phyloP scores from a whole-genome alignment of 2,329 filamentous ascomycete genomes.

The Dactylella cylindrospora region DNA sequence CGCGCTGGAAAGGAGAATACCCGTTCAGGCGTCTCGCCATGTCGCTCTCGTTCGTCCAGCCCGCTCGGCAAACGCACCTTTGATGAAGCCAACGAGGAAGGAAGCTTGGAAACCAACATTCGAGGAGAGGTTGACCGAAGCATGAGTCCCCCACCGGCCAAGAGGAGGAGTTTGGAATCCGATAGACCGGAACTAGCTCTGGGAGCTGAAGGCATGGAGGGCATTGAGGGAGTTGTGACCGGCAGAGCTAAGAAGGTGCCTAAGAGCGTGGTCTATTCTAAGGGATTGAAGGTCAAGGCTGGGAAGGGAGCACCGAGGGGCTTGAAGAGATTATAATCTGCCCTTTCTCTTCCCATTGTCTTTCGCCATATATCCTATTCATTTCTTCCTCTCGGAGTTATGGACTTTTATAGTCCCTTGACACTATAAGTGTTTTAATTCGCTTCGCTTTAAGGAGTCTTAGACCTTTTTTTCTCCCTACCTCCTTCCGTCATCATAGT shows the following conservation, averaged over 20 bases:
- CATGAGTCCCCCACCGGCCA: constrained; percentile 36
- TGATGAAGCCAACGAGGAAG: constrained; percentile 41
- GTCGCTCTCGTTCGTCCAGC: constrained; percentile 40
- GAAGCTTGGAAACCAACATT: constrained; percentile 36
- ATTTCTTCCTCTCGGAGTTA: constrained; percentile 7
- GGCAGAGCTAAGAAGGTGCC: constrained; percentile 31
- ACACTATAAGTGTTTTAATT: background rate
- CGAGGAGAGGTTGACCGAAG: constrained; percentile 34
- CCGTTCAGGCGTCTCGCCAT: constrained; percentile 4
- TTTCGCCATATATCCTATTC: constrained; percentile 1
- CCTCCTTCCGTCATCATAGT: constrained; percentile 8
- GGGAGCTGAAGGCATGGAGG: too few species aligned
- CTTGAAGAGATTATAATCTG: constrained; percentile 27
- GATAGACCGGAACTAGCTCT: constrained; percentile 30
- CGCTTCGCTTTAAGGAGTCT: too few species aligned
- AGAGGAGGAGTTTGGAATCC: constrained; percentile 27
- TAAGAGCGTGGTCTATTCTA: constrained; percentile 32
- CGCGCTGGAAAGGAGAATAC: constrained; percentile 28
- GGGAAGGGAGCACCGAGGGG: constrained; percentile 28
- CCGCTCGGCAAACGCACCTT: constrained; percentile 43
- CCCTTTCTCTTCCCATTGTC: background rate
- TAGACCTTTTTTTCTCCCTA: constrained; percentile 1
- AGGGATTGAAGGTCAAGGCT: constrained; percentile 22
- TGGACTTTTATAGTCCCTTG: constrained; percentile 4
- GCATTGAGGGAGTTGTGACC: too few species aligned